Evolutionary conservation across 768 basidiomycete species (phyloP).

Genomic region (Mycena indigotica): DNA sequence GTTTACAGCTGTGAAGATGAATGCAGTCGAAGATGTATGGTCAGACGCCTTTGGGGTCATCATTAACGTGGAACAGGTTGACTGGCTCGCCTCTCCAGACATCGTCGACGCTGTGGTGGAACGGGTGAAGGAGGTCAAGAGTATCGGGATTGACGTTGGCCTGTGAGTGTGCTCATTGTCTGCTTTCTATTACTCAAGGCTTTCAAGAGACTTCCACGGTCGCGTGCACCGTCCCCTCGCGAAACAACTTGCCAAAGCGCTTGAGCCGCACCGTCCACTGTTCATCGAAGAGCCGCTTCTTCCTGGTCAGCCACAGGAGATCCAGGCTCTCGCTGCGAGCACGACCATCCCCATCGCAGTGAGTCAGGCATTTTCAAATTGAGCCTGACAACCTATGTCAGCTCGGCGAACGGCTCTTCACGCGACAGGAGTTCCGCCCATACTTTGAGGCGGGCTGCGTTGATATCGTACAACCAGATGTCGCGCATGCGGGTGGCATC

Average conservation of each 20-base stretch:
- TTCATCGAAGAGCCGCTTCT: conserved; percentile 60
- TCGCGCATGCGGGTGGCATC: conserved; percentile 32
- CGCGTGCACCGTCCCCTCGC: conserved; percentile 70
- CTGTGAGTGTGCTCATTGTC: conserved; percentile 30
- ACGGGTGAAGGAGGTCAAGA: conserved; percentile 54
- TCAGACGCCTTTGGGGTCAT: background rate
- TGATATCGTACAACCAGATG: conserved; percentile 72
- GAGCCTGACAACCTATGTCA: background rate
- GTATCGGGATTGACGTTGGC: conserved; percentile 63
- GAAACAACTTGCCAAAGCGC: conserved; percentile 61
- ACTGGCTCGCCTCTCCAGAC: conserved; percentile 64
- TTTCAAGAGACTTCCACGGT: conserved; percentile 60
- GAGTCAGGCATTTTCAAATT: background rate
- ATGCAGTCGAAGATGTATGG: conserved; percentile 49
- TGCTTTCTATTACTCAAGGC: background rate
- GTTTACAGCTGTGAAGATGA: conserved; percentile 76
- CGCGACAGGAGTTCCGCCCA: conserved; percentile 62
- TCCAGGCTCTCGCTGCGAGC: conserved; percentile 15
- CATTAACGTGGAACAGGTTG: conserved; percentile 32
- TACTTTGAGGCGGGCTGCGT: conserved; percentile 66
- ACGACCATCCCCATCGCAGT: conserved; percentile 32
- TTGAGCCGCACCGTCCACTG: conserved; percentile 60
- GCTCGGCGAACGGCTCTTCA: conserved; percentile 65
- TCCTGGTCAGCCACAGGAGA: conserved; percentile 21
- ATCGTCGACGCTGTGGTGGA: conserved; percentile 52